phyloP scores from a whole-genome alignment of 1,284 basidiomycete species.

The Xerocomus nothofagi region DNA sequence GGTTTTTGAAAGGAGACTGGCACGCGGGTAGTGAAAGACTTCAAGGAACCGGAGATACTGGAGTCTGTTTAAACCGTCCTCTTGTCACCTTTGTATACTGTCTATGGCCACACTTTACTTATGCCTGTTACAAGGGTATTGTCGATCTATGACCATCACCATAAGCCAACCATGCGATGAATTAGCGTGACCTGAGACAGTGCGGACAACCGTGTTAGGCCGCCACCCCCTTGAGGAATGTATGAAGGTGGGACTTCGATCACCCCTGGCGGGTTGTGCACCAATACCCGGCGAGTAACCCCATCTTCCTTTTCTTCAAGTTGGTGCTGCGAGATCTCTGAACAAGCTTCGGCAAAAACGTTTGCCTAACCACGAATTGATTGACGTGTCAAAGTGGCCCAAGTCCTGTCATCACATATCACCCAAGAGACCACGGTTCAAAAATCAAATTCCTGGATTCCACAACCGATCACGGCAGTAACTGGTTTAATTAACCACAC shows the following conservation, averaged over 20 bases:
- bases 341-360: no score
- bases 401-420: neutral
- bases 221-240: no score
- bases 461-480: conserved; percentile 12
- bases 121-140: conserved; percentile 42
- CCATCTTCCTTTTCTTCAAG: no score
- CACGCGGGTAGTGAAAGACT: conserved; percentile 84
- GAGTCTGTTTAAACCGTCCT: conserved; percentile 69
- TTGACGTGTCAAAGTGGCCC: neutral
- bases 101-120: conserved; percentile 38
- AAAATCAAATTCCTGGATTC: conserved; percentile 10
- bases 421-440: neutral
- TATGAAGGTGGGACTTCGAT: no score
- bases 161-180: neutral
- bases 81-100: conserved; percentile 44
- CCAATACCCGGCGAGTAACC: no score
- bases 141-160: conserved; percentile 41
- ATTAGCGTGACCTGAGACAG: no score
- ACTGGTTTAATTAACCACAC: no score
- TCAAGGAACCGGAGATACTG: conserved; percentile 89
- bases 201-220: no score
- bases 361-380: no score
- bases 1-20: conserved; percentile 71
- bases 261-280: neutral
- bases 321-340: no score